Evolutionary conservation across 164 flowering plant genomes (phyloP), one percentile per base, ranked within the genome.

Genomic region (Sedum album): DNA sequence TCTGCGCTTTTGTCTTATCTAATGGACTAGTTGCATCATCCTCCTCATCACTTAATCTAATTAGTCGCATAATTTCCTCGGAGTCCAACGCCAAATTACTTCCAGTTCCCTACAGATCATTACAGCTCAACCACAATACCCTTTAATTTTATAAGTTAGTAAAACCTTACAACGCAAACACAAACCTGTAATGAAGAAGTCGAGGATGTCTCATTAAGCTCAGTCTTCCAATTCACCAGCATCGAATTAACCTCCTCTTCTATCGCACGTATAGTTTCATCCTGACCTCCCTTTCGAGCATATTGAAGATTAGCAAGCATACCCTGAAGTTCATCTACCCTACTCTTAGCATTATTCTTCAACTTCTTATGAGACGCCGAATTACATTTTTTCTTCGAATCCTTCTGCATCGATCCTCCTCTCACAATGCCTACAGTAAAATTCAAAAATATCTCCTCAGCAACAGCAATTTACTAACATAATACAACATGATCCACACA

Each of bases 21-120:
- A 55, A 55, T 25, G 60, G 60, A 55, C 60, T 55, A 55, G 60
- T 55, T 7, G 60, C 60, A 26, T 55, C 60, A 55, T 55, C 60
- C 25, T 55, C 60, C 60, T 55, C 60, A 55, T 55, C 60, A 55
- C 31, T 25, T 26, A 55, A 21, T 25, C 13, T 11, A 9, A 55
- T 23, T 55, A 55, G 25, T 26, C 15, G 60, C 30, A 30, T 25
- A 25, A 55, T 25, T 21, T 55, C 60, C 30, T 25, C 60, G 14
- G 60, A 55, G 25, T 51, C 57, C 57, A 51, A 51, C 25, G 26
- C 57, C 1, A 55, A 25, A 55, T 31, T 55, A 25, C 60, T 55
- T 25, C 60, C 60, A 23, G 31, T 30, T 25, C 15, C 60, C 60
- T 55, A 25, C 31, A 55, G 2, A 23, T 23, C 6, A 25, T 23